A percentile compares a stretch with the other conserved stretches of the same genome.
Conservation (phyloP, 768 basidiomycete species). For the Boletus rubropictus region DNA sequence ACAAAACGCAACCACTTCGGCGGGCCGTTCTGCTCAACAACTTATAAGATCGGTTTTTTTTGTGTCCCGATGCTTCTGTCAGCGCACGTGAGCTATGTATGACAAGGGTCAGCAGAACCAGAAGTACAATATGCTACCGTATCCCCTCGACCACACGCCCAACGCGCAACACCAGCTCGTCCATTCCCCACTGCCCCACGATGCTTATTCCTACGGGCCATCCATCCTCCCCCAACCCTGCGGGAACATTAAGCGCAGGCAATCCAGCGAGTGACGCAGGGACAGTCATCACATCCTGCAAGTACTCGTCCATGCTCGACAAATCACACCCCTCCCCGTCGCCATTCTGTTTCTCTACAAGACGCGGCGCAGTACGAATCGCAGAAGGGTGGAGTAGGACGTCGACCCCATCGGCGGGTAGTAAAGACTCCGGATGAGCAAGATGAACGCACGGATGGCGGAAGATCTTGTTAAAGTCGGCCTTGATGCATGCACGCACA, state of each 20-base stretch:
- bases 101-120: too few species aligned
- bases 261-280: constrained; percentile 88
- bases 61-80: too few species aligned
- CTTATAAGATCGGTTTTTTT: too few species aligned
- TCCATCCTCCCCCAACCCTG: constrained; percentile 41
- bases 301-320: constrained; percentile 54
- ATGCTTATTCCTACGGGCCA: constrained; percentile 86
- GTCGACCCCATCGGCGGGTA: constrained; percentile 49
- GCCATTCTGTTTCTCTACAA: constrained; percentile 26
- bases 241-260: constrained; percentile 74
- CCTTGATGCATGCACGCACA: constrained; percentile 62
- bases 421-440: constrained; percentile 13
- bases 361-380: constrained; percentile 73
- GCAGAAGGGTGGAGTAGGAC: constrained; percentile 83
- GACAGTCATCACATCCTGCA: constrained; percentile 89
- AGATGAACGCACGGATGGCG: constrained; percentile 46
- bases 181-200: constrained; percentile 84
- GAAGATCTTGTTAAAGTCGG: constrained; percentile 74
- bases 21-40: too few species aligned
- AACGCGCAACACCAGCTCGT: constrained; percentile 51
- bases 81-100: too few species aligned
- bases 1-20: too few species aligned
- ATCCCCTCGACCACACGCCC: constrained; percentile 41
- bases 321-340: neutral
- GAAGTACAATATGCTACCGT: too few species aligned